Percentiles rank a stretch among this genome's conserved stretches.
phyloP scores from a whole-genome alignment of 495 filamentous ascomycete species.

The Hyaloscypha hepaticicola region DNA sequence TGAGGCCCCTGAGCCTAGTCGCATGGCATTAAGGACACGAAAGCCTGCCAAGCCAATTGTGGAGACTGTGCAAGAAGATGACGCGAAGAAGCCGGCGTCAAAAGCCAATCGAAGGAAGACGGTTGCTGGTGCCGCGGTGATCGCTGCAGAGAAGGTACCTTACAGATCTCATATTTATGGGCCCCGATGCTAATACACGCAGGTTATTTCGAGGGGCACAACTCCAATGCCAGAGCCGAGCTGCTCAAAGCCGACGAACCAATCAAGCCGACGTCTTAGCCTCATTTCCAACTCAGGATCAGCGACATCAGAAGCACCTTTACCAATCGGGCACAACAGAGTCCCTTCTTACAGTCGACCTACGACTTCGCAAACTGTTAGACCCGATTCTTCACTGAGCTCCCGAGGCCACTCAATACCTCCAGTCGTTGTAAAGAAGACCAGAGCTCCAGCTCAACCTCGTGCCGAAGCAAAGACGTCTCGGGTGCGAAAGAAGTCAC shows the following conservation, averaged over 20 bases:
- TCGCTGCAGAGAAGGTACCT: constrained; percentile 48
- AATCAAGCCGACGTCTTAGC: constrained; percentile 40
- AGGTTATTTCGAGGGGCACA: constrained; percentile 31
- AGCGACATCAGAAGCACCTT: constrained; percentile 30
- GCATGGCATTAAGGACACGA: constrained; percentile 72
- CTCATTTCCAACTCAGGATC: constrained; percentile 40
- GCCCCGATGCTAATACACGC: not conserved
- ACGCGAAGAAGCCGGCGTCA: constrained; percentile 47
- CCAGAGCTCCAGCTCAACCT: constrained; percentile 38
- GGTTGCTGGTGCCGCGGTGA: constrained; percentile 53
- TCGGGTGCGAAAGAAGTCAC: constrained; percentile 42
- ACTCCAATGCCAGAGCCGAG: constrained; percentile 39
- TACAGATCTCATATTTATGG: not conserved
- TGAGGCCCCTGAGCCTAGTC: constrained; percentile 42
- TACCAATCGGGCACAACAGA: constrained; percentile 22
- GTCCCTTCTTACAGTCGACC: constrained; percentile 32
- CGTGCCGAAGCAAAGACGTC: constrained; percentile 41
- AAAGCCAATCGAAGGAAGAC: constrained; percentile 62
- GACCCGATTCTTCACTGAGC: constrained; percentile 36
- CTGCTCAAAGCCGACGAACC: constrained; percentile 30
- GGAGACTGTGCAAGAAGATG: constrained; percentile 51
- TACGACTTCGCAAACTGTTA: constrained; percentile 38
- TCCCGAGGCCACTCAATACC: constrained; percentile 30
- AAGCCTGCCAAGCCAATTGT: constrained; percentile 49
- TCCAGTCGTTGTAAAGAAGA: constrained; percentile 41